These are phyloP conservation scores for Entophlyctis luteolus DNA, from an alignment of 192 early-diverging fungal genomes.

Conservation along the genomic window DNA sequence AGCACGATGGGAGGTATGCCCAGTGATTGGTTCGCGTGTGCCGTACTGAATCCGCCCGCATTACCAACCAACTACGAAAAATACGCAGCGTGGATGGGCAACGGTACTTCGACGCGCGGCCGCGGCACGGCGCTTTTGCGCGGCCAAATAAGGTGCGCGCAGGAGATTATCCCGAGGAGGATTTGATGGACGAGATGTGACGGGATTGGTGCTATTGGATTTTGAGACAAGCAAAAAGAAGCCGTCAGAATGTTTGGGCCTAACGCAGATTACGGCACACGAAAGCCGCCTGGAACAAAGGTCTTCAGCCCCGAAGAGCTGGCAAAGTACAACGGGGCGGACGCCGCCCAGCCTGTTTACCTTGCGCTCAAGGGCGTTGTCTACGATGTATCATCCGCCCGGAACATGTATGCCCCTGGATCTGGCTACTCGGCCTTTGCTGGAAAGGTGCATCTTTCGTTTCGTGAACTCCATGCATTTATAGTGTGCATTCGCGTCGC, in stretches of 20 bases:
- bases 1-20: slow-evolving; percentile 78
- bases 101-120: slow-evolving; percentile 70
- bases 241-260: background rate
- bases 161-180: slow-evolving; percentile 92
- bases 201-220: background rate
- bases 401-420: slow-evolving; percentile 62
- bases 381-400: slow-evolving; percentile 68
- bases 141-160: slow-evolving; percentile 83
- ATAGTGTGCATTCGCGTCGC: no score
- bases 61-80: background rate
- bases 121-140: slow-evolving; percentile 82
- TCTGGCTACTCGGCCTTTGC: slow-evolving; percentile 73
- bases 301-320: slow-evolving; percentile 58
- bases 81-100: slow-evolving; percentile 62
- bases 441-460: slow-evolving; percentile 69
- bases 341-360: slow-evolving; percentile 61
- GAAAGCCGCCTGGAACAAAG: slow-evolving; percentile 18
- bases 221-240: no score
- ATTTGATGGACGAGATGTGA: slow-evolving; percentile 71
- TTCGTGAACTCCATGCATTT: background rate
- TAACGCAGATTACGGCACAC: slow-evolving; percentile 7
- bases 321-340: slow-evolving; percentile 56
- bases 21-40: background rate
- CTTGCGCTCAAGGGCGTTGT: slow-evolving; percentile 78
- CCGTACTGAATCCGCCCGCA: background rate